A percentile compares a stretch with the other conserved stretches of the same genome.
Conservation (phyloP, 257 asterid species). For the Voacanga thouarsii region DNA sequence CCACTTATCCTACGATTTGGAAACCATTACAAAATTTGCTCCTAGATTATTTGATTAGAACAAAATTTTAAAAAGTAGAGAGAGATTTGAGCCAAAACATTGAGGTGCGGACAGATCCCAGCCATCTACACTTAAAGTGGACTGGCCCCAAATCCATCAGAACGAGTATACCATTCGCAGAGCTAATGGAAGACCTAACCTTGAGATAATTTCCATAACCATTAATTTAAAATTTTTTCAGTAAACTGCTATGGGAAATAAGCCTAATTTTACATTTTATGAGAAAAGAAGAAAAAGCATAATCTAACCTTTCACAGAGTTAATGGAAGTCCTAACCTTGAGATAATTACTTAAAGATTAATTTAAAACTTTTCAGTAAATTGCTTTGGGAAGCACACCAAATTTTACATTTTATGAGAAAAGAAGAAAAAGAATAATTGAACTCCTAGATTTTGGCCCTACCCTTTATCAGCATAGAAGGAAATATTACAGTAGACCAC, state of each 20-base stretch:
- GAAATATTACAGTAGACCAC: not conserved
- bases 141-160: not conserved
- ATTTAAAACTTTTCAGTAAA: no score
- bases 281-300: no score
- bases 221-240: not conserved
- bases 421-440: not conserved
- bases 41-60: no score
- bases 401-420: not conserved
- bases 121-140: not conserved
- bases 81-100: not conserved
- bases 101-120: no score
- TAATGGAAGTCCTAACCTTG: not conserved
- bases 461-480: not conserved
- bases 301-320: not conserved
- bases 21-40: not conserved
- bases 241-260: no score
- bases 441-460: not conserved
- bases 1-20: not conserved
- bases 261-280: no score
- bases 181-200: not conserved
- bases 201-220: no score
- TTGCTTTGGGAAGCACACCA: no score
- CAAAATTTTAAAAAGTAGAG: not conserved
- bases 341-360: no score
- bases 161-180: not conserved